Evolutionary conservation across 306 rosid species (phyloP).

Genomic region (Begonia masoniana): DNA sequence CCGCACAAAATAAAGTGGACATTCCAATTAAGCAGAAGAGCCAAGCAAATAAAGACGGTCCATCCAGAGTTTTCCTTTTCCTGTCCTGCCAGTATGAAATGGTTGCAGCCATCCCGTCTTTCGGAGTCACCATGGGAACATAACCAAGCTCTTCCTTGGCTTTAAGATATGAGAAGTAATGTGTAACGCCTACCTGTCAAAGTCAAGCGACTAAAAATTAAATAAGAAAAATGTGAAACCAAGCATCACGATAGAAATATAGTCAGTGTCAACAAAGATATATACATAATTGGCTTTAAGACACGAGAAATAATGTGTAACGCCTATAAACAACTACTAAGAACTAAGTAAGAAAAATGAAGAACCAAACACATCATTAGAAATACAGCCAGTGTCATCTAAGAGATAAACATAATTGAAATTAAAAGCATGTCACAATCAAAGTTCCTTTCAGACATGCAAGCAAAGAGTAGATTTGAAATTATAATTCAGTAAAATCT

Average conservation of each 20-base stretch:
- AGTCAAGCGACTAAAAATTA: too few relatives aligned
- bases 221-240: too few relatives aligned
- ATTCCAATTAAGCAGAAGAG: constrained; percentile 51
- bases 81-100: constrained; percentile 76
- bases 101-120: constrained; percentile 82
- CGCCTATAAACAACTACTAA: constrained; percentile 19
- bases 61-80: constrained; percentile 51
- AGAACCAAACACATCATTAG: constrained; percentile 32
- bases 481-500: not conserved
- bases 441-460: too few relatives aligned
- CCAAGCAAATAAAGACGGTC: constrained; percentile 70
- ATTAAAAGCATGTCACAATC: too few relatives aligned
- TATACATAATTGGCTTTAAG: constrained; percentile 52
- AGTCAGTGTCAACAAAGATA: constrained; percentile 82
- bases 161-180: constrained; percentile 74
- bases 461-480: not conserved
- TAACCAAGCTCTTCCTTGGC: constrained; percentile 88
- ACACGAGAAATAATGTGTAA: constrained; percentile 69
- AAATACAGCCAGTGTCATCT: constrained; percentile 70
- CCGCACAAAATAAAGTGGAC: constrained; percentile 47
- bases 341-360: too few relatives aligned
- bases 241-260: constrained; percentile 52
- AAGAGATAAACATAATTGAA: constrained; percentile 21
- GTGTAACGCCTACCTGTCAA: constrained; percentile 73
- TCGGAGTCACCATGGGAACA: constrained; percentile 51